phyloP scores from a whole-genome alignment of 179 eudicot species.

The Spergularia azorica region DNA sequence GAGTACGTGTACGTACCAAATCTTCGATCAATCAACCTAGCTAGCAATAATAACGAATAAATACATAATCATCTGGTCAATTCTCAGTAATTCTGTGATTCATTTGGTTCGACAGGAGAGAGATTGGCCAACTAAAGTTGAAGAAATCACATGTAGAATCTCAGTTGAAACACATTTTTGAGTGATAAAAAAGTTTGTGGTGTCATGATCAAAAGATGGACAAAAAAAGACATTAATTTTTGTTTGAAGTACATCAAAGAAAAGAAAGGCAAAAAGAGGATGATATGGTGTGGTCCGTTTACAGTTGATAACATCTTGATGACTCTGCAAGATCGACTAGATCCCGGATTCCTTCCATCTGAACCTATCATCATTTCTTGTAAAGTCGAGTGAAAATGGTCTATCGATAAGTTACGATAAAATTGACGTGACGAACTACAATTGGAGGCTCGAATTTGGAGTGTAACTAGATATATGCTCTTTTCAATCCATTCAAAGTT shows the following conservation, averaged over 20 bases:
- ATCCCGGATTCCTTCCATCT: neutral
- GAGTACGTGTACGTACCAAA: too few relatives aligned
- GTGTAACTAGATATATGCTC: too few relatives aligned
- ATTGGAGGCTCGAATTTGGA: too few relatives aligned
- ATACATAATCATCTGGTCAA: neutral
- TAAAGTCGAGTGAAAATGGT: too few relatives aligned
- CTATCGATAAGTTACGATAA: neutral
- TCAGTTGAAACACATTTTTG: conserved; percentile 17
- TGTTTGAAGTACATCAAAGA: conserved; percentile 8
- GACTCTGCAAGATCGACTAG: neutral
- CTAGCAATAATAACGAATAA: neutral
- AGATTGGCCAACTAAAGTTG: conserved; percentile 24
- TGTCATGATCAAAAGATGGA: conserved; percentile 33
- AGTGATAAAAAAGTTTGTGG: conserved; percentile 23
- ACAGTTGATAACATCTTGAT: conserved; percentile 16
- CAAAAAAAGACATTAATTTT: conserved; percentile 12
- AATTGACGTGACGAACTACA: too few relatives aligned
- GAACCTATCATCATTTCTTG: neutral
- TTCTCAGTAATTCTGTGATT: too few relatives aligned
- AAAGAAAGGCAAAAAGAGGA: conserved; percentile 15
- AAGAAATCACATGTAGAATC: conserved; percentile 30
- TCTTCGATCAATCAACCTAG: too few relatives aligned
- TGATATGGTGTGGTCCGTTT: conserved; percentile 10
- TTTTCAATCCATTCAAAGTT: too few relatives aligned
- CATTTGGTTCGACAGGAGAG: neutral